Base-by-base conservation (phyloP, 176 grass and related monocot genomes). In the Musa troglodytarum region DNA sequence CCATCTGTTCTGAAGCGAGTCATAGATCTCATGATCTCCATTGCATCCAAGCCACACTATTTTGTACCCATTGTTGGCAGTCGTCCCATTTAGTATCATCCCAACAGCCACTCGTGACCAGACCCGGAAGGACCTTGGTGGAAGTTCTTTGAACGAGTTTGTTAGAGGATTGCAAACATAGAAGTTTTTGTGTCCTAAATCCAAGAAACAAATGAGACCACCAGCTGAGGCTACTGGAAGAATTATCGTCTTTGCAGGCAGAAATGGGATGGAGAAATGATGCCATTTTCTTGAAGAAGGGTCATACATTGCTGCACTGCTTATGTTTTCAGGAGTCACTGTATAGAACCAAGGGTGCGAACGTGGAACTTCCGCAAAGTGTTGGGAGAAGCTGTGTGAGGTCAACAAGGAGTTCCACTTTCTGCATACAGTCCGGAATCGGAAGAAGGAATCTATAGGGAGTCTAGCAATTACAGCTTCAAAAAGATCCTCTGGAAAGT, bases 191-290 rank as follows among this genome's bases (percentile, higher is more conserved):
- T 92, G 84, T 64, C 83, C 82, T 68, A 99, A 80, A 83, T 99
- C 89, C 82, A 95, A 74, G 70, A 99, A 92, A 76, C 96, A 99
- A 53, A 99, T 81, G 75, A 99, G 90, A 63, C 96, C 96, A 77
- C 96, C 96, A 61, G 86, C 86, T 64, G 96, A 95, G 73, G 96
- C 91, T 79, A 95, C 96, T 26, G 96, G 96, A 74, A 94, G 86
- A 77, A 89, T 84, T 72, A 95, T 84, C 14, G 53, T 57, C 1
- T 89, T 92, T 49, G 85, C 63, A 77, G 86, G 91, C 76, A 84
- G 82, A 8, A 95, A 72, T 16, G 91, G 79, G 80, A 83, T 77
- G 66, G 80, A 84, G 51, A 83, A 73, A 57, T 91, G 74, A 81
- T 99, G 88, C 96, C 96, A 99, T 85, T 99, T 99, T 56, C 78